Evolutionary conservation across 139 green algal genomes (phyloP).

Genomic region (Desmodesmus armatus): DNA sequence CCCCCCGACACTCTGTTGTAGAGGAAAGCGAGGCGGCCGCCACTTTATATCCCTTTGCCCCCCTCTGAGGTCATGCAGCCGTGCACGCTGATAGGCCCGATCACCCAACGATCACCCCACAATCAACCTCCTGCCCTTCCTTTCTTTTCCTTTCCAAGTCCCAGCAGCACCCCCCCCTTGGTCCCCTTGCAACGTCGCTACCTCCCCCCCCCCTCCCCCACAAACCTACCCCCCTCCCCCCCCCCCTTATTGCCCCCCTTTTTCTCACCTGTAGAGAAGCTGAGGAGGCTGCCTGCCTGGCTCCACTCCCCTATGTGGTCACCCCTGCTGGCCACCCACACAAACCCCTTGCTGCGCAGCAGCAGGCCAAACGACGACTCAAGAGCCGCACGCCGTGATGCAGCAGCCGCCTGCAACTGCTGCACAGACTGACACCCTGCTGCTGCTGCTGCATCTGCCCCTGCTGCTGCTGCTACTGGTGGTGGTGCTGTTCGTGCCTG

Average conservation of each 20-base stretch:
- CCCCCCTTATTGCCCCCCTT: not conserved
- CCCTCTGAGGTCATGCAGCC: too few relatives aligned
- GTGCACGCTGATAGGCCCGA: too few relatives aligned
- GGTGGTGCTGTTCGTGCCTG: not conserved
- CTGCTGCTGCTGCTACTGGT: constrained; percentile 23
- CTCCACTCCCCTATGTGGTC: constrained; percentile 79
- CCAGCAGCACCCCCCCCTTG: not conserved
- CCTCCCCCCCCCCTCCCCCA: too few relatives aligned
- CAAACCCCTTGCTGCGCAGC: constrained; percentile 82
- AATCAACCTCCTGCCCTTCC: too few relatives aligned
- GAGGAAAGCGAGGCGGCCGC: too few relatives aligned
- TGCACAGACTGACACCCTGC: too few relatives aligned
- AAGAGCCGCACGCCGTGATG: constrained; percentile 20
- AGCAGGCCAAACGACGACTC: constrained; percentile 57
- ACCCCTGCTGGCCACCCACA: constrained; percentile 71
- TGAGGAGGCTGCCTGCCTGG: constrained; percentile 70
- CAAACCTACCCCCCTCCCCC: too few relatives aligned
- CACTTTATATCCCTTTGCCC: too few relatives aligned
- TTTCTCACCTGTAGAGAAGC: constrained; percentile 60
- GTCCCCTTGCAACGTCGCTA: not conserved
- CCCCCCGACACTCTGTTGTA: too few relatives aligned
- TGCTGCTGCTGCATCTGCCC: not conserved
- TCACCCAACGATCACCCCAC: too few relatives aligned
- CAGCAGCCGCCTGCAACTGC: constrained; percentile 32
- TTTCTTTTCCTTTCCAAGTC: not conserved